Conservation (phyloP, 2,329 filamentous ascomycete species). For the Leptoxyphium fumago region DNA sequence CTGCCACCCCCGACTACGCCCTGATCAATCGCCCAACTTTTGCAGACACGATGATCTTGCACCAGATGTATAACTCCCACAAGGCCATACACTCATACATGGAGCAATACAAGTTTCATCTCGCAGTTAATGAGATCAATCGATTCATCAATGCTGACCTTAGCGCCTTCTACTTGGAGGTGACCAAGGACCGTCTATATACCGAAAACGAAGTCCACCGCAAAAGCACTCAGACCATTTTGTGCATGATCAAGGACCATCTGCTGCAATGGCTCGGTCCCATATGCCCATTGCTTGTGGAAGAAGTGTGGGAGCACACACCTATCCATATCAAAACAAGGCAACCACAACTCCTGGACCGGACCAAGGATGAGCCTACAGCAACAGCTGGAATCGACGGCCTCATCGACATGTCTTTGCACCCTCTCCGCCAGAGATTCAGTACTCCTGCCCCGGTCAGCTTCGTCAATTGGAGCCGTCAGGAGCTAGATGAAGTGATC, state of each 20-base stretch:
- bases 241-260: conserved; percentile 51
- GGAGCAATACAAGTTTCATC: conserved; percentile 66
- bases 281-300: conserved; percentile 67
- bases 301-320: conserved; percentile 73
- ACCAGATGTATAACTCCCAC: conserved; percentile 56
- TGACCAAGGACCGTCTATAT: conserved; percentile 82
- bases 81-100: conserved; percentile 50
- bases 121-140: conserved; percentile 57
- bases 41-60: conserved; percentile 57
- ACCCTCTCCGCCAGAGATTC: conserved; percentile 11
- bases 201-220: conserved; percentile 57
- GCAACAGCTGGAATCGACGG: not conserved
- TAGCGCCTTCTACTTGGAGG: conserved; percentile 87
- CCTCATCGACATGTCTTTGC: conserved; percentile 6
- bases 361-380: conserved; percentile 7
- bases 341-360: conserved; percentile 16
- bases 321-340: conserved; percentile 46
- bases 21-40: conserved; percentile 8
- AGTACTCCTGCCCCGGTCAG: not conserved
- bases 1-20: conserved; percentile 4
- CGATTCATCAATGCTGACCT: conserved; percentile 70
- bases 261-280: conserved; percentile 68
- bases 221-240: conserved; percentile 39
- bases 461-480: not conserved
- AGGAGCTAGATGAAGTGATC: conserved; percentile 11